Evolutionary conservation across 2,329 filamentous ascomycete genomes (phyloP), one percentile per base, ranked within the genome.

Genomic region (Meredithiella fracta): DNA sequence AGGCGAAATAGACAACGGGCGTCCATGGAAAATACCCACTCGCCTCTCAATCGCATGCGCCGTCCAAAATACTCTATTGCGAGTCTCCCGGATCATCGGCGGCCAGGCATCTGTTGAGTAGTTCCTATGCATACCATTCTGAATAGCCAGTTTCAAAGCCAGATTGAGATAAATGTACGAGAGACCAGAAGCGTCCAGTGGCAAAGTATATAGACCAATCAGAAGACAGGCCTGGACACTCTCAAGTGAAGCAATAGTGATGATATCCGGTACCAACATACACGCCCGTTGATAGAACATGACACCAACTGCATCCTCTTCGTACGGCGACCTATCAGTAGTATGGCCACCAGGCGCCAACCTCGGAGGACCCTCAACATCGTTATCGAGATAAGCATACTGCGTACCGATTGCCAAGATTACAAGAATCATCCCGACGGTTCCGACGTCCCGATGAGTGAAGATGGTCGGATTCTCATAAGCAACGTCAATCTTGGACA

Each of bases 91-190:
- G 59, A 74, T 71, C 29, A 68, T 67, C 9, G 70, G 65, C 29
- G 74, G 72, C 9, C 77, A 66, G 0, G 68, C 71, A 52, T 72
- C 69, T 1, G 71, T 73, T 1, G 70, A 65, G 57, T 73, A 74
- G 55, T 68, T 72, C 51, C 77, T 68, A 60, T 80, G 77, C 76
- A 80, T 78, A 8, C 77, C 77, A 61, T 79, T 79, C 59, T 79
- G 76, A 14, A 79, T 77, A 1, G 76, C 77, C 58, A 80, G 66
- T 58, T 77, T 78, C 44, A 79, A 66, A 1, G 75, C 74, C 11
- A 80, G 63, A 5, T 75, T 75, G 50, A 78, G 68, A 60, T 80
- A 80, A 2, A 75, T 76, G 60, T 78, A 80, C 1, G 73, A 73
- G 20, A 79, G 63, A 0, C 76, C 77, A 1, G 75, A 76, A 0